Conservation (phyloP, 2,329 filamentous ascomycete genomes). For the Exophiala xenobiotica region DNA sequence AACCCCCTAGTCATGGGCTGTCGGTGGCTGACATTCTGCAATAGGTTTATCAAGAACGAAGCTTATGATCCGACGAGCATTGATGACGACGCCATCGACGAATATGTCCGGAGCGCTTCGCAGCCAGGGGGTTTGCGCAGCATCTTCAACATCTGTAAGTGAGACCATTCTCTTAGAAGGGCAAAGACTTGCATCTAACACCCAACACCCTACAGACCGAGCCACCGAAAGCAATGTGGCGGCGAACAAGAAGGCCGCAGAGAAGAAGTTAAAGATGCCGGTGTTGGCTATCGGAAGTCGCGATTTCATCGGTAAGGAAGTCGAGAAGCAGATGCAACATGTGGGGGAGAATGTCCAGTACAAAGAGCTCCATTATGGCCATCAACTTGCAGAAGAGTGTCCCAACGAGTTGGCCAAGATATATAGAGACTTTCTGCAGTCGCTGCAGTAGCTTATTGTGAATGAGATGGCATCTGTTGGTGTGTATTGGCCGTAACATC, state of each 20-base stretch:
- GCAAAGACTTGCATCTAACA: too few relatives aligned
- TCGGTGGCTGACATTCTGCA: too few relatives aligned
- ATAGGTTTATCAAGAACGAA: conserved; percentile 20
- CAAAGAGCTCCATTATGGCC: conserved; percentile 17
- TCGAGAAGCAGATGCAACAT: conserved; percentile 17
- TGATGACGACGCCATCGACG: conserved; percentile 19
- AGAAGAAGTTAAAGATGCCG: conserved; percentile 12
- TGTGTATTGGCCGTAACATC: too few relatives aligned
- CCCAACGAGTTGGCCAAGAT: conserved; percentile 11
- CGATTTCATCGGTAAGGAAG: conserved; percentile 17
- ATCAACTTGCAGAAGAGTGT: conserved; percentile 22
- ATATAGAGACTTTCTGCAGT: conserved; percentile 15
- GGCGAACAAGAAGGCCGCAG: conserved; percentile 11
- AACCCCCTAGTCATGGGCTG: too few relatives aligned
- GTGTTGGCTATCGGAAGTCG: conserved; percentile 18
- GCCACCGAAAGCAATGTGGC: conserved; percentile 8
- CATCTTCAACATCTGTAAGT: conserved; percentile 14
- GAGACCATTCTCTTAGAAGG: not conserved
- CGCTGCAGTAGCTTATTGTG: too few relatives aligned
- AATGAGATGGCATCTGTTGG: too few relatives aligned
- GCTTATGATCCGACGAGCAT: conserved; percentile 18
- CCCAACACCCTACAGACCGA: conserved; percentile 5
- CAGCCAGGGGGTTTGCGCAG: conserved; percentile 17
- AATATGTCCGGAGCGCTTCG: conserved; percentile 13
- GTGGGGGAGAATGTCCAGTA: conserved; percentile 15